Base-by-base conservation (phyloP, 208 protist genomes). In the Leishmania braziliensis region DNA sequence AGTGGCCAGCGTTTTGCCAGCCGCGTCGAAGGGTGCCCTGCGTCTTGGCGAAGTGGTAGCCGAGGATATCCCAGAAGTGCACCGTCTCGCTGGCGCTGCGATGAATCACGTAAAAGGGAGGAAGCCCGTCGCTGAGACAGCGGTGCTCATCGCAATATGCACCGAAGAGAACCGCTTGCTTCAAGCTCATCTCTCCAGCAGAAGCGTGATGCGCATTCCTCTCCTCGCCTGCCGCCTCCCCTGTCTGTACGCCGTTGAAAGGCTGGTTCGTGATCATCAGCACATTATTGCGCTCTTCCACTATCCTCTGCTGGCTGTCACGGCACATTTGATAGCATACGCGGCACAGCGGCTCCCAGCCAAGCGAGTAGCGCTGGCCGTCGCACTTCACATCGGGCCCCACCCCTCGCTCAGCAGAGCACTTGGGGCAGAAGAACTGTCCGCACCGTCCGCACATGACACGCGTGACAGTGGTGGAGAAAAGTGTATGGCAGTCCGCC, bases 361-460 rank as follows among this genome's bases (percentile, higher is more conserved):
- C 89, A 39, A 92, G 89, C 46, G 84, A 89, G 65, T 89, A 82
- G 29, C 66, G 80, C 53, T 81, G 60, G 33, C 78, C 63, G n/a
- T 83, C 83, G 77, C 63, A 79, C 73, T 88, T 77, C 9, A 91
- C 84, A 58, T 85, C 77, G 14, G 89, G 93, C 0, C 90, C 84
- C 43, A 89, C 77, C 29, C 91, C 93, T 12, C 75, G 68, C 58
- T 92, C 86, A 8, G 62, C 80, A 58, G 86, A 91, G 85, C 94
- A 97, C 50, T 77, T 50, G 10, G 89, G 86, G 71, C 94, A 96
- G 72, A 86, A 97, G 78, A 93, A 84, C 77, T 92, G 79, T n/a
- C 94, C 94, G 77, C 94, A 96, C 14, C 91, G 89, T 5, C 92
- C 84, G 81, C 92, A 97, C 81, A 86, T 89, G 4, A 92, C 85